Conservation (phyloP, 345 rosid species). For the Hypericum androsaemum region DNA sequence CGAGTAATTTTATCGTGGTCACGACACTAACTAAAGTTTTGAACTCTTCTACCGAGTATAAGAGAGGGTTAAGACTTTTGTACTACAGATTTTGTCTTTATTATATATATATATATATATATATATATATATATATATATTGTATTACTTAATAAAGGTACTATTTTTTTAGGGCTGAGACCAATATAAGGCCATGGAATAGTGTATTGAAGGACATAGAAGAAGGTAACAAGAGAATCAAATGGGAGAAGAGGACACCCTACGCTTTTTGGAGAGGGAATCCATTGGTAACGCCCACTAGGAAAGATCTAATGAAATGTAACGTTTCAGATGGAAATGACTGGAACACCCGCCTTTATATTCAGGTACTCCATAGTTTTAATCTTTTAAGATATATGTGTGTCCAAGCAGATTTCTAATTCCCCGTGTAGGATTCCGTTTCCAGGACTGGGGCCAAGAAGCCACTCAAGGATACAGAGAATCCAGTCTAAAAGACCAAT, state of each 20-base stretch:
- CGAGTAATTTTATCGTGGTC: no score
- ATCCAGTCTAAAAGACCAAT: constrained; percentile 46
- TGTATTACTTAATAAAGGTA: not conserved
- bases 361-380: no score
- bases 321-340: constrained; percentile 15
- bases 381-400: no score
- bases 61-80: no score
- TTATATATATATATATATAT: no score
- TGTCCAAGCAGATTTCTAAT: no score
- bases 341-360: no score
- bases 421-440: not conserved
- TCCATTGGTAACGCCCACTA: constrained; percentile 23
- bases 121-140: no score
- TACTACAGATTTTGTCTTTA: no score
- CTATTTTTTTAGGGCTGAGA: constrained; percentile 24
- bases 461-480: constrained; percentile 27
- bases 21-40: no score
- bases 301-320: constrained; percentile 27
- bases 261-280: constrained; percentile 62
- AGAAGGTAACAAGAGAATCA: constrained; percentile 22
- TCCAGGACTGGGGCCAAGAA: not conserved
- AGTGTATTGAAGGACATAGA: constrained; percentile 19
- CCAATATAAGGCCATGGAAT: constrained; percentile 26
- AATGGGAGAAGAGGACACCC: constrained; percentile 42
- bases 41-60: no score